Base-by-base conservation (phyloP, 2,329 filamentous ascomycete genomes). In the Elsinoe batatas region DNA sequence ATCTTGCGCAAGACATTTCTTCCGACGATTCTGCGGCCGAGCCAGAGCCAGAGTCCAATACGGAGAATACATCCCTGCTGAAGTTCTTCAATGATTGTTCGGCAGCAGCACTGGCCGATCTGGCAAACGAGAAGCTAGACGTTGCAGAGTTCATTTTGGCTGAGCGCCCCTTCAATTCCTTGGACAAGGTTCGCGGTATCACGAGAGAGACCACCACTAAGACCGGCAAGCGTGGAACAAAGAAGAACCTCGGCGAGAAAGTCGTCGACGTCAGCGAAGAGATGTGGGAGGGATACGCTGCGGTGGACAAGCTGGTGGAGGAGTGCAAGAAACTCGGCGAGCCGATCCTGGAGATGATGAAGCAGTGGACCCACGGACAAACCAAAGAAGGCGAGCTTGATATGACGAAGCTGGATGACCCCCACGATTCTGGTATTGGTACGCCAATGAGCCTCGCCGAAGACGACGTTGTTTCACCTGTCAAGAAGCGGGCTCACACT, bases 41-140 rank as follows among this genome's bases (percentile, higher is more conserved):
- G 18, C 20, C 53, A n/a, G 26, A 38, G 15, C 53, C 38, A 12
- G 35, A 10, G 5, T 33, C 8, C 32, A n/a, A 13, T 15, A 30
- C 26, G 26, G 30, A 40, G 22, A 37, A 32, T 5, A 66, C 70
- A 30, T 67, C 81, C 38, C 80, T 96, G 5, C 74, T 97, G 26
- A 78, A 83, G 6, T 94, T 90, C 64, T 83, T 98, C 69, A 97
- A 97, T 65, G 82, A 77, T 0, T 93, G 88, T 67, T 81, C 82
- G 4, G 73, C 81, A 8, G 79, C 84, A 35, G 88, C 91, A 57
- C 79, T 98, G 40, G 81, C 86, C 1, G 91, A 95, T 62, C 84
- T 96, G 58, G 88, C 88, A 0, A 84, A 83, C 32, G 82, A 87
- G 58, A 84, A 85, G 35, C 79, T 85, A 61, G 80, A 83, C 5